Evolutionary conservation across 805 yeast genomes (phyloP).

Genomic region (Scheffersomyces amazonensis): DNA sequence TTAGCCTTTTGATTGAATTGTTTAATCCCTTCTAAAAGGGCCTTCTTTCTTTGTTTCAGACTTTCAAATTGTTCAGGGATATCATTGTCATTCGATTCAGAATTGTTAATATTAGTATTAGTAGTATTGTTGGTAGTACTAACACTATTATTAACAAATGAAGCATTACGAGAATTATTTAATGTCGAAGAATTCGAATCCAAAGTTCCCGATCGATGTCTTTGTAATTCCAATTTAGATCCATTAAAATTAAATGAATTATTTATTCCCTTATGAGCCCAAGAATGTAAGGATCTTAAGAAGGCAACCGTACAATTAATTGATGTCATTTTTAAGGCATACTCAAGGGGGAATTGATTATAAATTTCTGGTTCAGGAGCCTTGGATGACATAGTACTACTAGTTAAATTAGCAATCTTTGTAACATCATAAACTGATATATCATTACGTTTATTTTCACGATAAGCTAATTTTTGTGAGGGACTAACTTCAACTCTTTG

Average conservation of each 20-base stretch:
- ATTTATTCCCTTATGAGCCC: conserved; percentile 69
- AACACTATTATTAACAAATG: conserved; percentile 10
- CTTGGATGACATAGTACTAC: conserved; percentile 55
- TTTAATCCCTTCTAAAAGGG: conserved; percentile 70
- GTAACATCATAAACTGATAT: conserved; percentile 72
- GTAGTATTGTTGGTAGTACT: too few relatives aligned
- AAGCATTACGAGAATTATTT: conserved; percentile 24
- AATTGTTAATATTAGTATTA: too few relatives aligned
- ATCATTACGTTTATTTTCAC: conserved; percentile 44
- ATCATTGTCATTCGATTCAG: conserved; percentile 42
- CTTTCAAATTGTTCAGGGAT: conserved; percentile 84
- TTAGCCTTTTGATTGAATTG: conserved; percentile 85
- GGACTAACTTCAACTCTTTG: conserved; percentile 70
- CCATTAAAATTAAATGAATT: conserved; percentile 4
- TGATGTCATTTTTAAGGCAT: conserved; percentile 78
- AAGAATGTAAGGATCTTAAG: conserved; percentile 72
- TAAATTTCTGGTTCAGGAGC: conserved; percentile 57
- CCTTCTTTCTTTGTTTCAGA: conserved; percentile 78
- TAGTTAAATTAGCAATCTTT: conserved; percentile 73
- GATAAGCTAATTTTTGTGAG: conserved; percentile 53
- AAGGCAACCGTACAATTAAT: conserved; percentile 79
- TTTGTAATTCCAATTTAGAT: conserved; percentile 12
- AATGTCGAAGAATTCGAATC: conserved; percentile 25
- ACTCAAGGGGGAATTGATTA: conserved; percentile 67
- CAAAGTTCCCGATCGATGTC: conserved; percentile 26